Percentiles rank a stretch among this genome's conserved stretches.
phyloP scores from a whole-genome alignment of 768 basidiomycete genomes.

The Mycena vulgaris region DNA sequence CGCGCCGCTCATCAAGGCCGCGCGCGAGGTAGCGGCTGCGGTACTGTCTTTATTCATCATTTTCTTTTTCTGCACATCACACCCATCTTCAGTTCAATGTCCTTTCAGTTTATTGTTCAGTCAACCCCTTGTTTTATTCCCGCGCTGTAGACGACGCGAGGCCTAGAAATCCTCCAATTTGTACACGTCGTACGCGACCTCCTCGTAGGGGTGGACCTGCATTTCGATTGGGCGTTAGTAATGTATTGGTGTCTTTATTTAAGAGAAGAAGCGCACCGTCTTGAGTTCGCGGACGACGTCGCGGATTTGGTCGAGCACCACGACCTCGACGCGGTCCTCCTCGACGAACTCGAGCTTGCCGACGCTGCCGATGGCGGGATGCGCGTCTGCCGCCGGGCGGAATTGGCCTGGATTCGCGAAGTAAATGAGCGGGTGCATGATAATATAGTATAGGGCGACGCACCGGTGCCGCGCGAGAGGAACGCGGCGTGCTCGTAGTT shows the following conservation, averaged over 20 bases:
- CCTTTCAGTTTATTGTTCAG: not conserved
- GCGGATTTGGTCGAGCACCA: constrained; percentile 59
- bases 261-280: constrained; percentile 53
- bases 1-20: constrained; percentile 93
- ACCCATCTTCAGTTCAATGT: constrained; percentile 13
- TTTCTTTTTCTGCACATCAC: constrained; percentile 1
- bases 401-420: constrained; percentile 68
- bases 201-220: constrained; percentile 71
- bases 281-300: constrained; percentile 62
- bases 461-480: constrained; percentile 66
- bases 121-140: too few species aligned
- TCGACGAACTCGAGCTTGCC: constrained; percentile 65
- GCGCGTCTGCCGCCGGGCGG: constrained; percentile 56
- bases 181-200: constrained; percentile 72
- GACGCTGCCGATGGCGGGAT: constrained; percentile 60
- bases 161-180: constrained; percentile 55
- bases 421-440: too few species aligned
- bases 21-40: constrained; percentile 68
- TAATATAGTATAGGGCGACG: too few species aligned
- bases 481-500: constrained; percentile 71
- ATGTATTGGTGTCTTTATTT: not conserved
- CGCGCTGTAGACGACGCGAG: too few species aligned
- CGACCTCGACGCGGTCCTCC: constrained; percentile 68
- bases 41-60: not conserved
- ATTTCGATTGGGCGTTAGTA: not conserved